phyloP scores from a whole-genome alignment of 108 stramenopile genomes.

The Nitzschia putrida region DNA sequence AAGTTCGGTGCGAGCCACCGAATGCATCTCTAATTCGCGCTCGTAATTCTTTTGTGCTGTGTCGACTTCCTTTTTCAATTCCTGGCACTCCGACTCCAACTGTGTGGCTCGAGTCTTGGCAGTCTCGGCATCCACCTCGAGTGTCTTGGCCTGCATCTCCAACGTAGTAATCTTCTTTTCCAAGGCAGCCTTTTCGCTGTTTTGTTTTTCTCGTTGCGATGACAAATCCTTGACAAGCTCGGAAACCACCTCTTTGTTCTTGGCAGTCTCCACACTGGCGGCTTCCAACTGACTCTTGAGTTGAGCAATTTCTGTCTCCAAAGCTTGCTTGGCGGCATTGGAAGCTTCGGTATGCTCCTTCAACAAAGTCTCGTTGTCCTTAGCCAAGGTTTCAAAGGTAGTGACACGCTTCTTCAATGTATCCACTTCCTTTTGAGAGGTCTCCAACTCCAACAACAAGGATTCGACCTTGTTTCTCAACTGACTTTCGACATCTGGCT shows the following conservation, averaged over 20 bases:
- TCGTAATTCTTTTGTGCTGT: slow-evolving; percentile 71
- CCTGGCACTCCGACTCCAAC: slow-evolving; percentile 56
- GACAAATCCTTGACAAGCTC: slow-evolving; percentile 80
- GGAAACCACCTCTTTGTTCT: slow-evolving; percentile 63
- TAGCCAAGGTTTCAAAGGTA: slow-evolving; percentile 66
- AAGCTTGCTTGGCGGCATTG: slow-evolving; percentile 61
- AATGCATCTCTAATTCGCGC: slow-evolving; percentile 79
- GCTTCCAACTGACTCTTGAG: slow-evolving; percentile 43
- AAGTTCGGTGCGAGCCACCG: slow-evolving; percentile 67
- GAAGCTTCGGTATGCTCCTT: slow-evolving; percentile 61
- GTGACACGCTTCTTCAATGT: slow-evolving; percentile 49
- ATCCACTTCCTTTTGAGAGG: slow-evolving; percentile 56
- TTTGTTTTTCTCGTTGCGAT: slow-evolving; percentile 66
- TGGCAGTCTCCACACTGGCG: slow-evolving; percentile 43
- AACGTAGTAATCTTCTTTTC: slow-evolving; percentile 56
- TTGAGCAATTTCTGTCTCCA: slow-evolving; percentile 39
- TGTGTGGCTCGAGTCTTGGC: slow-evolving; percentile 42
- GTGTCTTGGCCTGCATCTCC: slow-evolving; percentile 39
- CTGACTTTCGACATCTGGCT: slow-evolving; percentile 51
- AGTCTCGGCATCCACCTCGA: slow-evolving; percentile 58
- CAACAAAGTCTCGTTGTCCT: slow-evolving; percentile 68
- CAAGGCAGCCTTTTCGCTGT: slow-evolving; percentile 56
- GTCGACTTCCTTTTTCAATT: slow-evolving; percentile 46
- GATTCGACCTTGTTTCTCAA: slow-evolving; percentile 51
- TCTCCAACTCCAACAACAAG: slow-evolving; percentile 60